Evolutionary conservation across 1,284 basidiomycete species (phyloP).

Genomic region (Spongiforma sp.): DNA sequence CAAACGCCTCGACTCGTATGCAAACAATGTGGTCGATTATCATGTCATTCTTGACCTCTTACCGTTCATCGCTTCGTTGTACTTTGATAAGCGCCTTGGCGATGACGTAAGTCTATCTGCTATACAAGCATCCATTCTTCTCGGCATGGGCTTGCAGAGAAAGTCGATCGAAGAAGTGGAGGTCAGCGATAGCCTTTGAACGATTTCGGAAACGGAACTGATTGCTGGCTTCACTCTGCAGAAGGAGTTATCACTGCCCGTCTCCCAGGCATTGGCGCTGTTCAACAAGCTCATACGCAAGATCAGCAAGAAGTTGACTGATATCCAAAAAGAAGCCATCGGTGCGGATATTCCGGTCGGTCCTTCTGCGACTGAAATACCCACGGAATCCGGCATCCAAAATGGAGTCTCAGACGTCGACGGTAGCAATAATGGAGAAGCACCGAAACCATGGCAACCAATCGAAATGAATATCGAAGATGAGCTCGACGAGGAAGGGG

Average conservation of each 20-base stretch:
- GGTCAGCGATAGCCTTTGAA: slow-evolving; percentile 45
- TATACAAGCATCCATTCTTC: slow-evolving; percentile 89
- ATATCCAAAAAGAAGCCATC: slow-evolving; percentile 83
- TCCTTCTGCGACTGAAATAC: slow-evolving; percentile 18
- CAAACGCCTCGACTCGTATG: slow-evolving; percentile 95
- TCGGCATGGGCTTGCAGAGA: slow-evolving; percentile 91
- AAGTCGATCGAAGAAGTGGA: slow-evolving; percentile 93
- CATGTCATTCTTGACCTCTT: slow-evolving; percentile 95
- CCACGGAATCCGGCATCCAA: slow-evolving; percentile 10
- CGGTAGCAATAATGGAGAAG: slow-evolving; percentile 27
- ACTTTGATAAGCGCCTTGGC: slow-evolving; percentile 82
- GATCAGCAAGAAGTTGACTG: slow-evolving; percentile 79
- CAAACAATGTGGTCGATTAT: slow-evolving; percentile 96
- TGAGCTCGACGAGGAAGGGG: slow-evolving; percentile 77
- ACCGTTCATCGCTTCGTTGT: slow-evolving; percentile 80
- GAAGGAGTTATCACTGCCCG: slow-evolving; percentile 83
- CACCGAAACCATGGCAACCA: slow-evolving; percentile 49
- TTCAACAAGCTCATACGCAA: slow-evolving; percentile 93
- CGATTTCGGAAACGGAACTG: slow-evolving; percentile 7
- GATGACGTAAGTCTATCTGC: slow-evolving; percentile 70
- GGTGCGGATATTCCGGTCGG: slow-evolving; percentile 56
- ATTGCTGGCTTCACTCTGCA: slow-evolving; percentile 35
- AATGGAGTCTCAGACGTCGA: slow-evolving; percentile 7
- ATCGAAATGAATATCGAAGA: slow-evolving; percentile 59
- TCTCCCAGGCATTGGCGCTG: slow-evolving; percentile 86